Conservation (phyloP, 805 yeast genomes). For the Wickerhamiella dianesei region DNA sequence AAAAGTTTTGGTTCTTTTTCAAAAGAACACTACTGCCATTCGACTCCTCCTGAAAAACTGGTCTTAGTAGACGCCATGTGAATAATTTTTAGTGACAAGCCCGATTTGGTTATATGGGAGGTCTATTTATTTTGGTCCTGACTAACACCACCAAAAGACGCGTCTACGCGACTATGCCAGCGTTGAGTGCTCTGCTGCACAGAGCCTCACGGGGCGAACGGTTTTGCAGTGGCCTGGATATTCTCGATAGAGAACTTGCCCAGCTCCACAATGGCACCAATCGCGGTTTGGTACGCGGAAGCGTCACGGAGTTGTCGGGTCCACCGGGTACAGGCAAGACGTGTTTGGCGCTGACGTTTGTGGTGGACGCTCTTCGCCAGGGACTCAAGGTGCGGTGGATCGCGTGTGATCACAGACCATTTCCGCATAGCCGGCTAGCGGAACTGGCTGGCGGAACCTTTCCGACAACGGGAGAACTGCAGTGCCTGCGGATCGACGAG, state of each 20-base stretch:
- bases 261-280: neutral
- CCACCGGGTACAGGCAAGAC: slow-evolving; percentile 24
- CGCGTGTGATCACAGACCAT: slow-evolving; percentile 11
- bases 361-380: slow-evolving; percentile 13
- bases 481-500: slow-evolving; percentile 1
- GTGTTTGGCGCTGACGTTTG: slow-evolving; percentile 14
- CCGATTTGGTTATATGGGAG: no score
- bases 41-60: no score
- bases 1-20: no score
- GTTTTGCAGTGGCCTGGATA: slow-evolving; percentile 5
- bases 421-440: slow-evolving; percentile 17
- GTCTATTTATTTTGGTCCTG: no score
- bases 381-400: slow-evolving; percentile 19
- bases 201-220: neutral
- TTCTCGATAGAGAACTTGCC: slow-evolving; percentile 8
- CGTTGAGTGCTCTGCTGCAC: slow-evolving; percentile 5
- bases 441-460: slow-evolving; percentile 8
- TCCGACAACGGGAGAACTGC: slow-evolving; percentile 2
- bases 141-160: neutral
- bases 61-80: no score
- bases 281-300: slow-evolving; percentile 8
- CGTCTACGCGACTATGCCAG: slow-evolving; percentile 3
- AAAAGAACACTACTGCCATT: no score
- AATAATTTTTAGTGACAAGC: no score
- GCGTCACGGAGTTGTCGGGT: slow-evolving; percentile 19